Evolutionary conservation across 192 early-diverging fungal genomes (phyloP), one percentile per base, ranked within the genome.

Genomic region (Rhizophagus prolifer): DNA sequence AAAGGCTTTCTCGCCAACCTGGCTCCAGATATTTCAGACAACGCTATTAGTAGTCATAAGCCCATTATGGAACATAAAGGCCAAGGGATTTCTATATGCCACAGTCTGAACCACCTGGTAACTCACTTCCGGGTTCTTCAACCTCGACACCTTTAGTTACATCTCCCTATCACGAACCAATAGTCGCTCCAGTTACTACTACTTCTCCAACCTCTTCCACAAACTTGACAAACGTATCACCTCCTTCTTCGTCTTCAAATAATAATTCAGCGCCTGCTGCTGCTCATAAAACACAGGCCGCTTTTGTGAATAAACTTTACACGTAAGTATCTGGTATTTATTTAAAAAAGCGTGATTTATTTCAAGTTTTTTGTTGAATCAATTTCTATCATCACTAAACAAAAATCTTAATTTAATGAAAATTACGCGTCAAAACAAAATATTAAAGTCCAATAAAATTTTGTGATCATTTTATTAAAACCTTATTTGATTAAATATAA

Each of bases 221-320:
- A 54, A 54, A 54, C 19, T 16, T 54, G 16, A 47, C 46, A 19
- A 54, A 54, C 4, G 19, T 54, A 7, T 54, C 36, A 10, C 34
- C 65, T 21, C 21, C 31, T 67, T 1, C 34, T 41, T n/a, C 36
- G 36, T 38, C 65, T 67, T 9, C 65, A 38, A n/a, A 26, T 31
- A 65, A 36, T 31, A 65, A 4, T 19, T 7, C 36, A 36, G 7
- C 36, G 36, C 38, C 2, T 8, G 23, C 59, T 13, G 14, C 70
- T 19, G 50, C 68, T 25, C 80, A 78, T 23, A 85, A 85, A 71
- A 84, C 85, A 21, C 85, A 86, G 44, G 82, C 85, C 23, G 85
- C 85, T 0, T 86, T 86, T 78, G 81, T 86, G 9, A 86, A 84
- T 68, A 86, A 86, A 72, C 64, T 86, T 46, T 86, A 86, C 66